A percentile compares a stretch with the other conserved stretches of the same genome.
These are phyloP conservation scores for Mortierella sp. DNA, from an alignment of 371 early-diverging fungal genomes.

Conservation along the genomic window DNA sequence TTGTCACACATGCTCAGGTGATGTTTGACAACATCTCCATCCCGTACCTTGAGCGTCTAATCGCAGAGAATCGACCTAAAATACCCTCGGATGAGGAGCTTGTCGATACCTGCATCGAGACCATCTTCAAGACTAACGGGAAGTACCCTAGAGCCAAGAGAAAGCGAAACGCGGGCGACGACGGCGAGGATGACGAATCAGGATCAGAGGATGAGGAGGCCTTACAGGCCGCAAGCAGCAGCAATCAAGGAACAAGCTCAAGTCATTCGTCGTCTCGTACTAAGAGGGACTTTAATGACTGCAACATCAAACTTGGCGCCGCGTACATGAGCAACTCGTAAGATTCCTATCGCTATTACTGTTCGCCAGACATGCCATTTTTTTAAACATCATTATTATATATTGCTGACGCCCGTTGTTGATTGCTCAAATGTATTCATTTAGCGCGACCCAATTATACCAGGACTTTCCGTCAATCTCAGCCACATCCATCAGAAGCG, in stretches of 20 bases:
- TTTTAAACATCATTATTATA: not conserved
- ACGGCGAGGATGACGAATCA: not conserved
- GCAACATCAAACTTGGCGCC: slow-evolving; percentile 1
- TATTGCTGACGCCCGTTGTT: not conserved
- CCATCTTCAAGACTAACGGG: slow-evolving; percentile 32
- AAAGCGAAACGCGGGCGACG: slow-evolving; percentile 24
- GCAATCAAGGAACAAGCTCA: slow-evolving; percentile 12
- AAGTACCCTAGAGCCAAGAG: slow-evolving; percentile 40
- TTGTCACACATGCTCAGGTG: slow-evolving; percentile 32
- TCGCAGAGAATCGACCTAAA: slow-evolving; percentile 25
- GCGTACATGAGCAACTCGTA: slow-evolving; percentile 33
- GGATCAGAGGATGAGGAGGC: not conserved
- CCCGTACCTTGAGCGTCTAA: slow-evolving; percentile 23
- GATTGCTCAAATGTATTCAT: not conserved
- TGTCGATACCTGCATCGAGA: slow-evolving; percentile 42
- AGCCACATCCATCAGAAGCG: slow-evolving; percentile 28
- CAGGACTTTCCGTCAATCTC: slow-evolving; percentile 52
- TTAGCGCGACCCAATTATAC: slow-evolving; percentile 38
- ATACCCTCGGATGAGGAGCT: slow-evolving; percentile 25
- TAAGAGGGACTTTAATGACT: slow-evolving; percentile 35
- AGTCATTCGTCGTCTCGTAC: not conserved
- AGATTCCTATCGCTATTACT: not conserved
- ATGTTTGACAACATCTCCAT: slow-evolving; percentile 48
- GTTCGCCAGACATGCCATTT: not conserved
- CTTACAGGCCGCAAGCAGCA: not conserved